phyloP scores from a whole-genome alignment of 371 early-diverging fungal genomes.

The Entomophthora muscae region DNA sequence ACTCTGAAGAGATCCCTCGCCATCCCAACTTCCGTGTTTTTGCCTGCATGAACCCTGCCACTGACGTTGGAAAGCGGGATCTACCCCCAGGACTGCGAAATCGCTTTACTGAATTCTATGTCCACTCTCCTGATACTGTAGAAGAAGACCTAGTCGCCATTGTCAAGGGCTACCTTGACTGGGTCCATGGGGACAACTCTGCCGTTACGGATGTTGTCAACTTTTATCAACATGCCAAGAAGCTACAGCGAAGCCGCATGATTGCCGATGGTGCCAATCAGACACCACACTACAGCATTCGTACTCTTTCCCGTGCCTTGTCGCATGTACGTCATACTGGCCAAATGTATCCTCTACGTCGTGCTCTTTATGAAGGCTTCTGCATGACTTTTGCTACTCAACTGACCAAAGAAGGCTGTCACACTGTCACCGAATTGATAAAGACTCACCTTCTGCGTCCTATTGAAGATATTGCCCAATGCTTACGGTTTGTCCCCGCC shows the following conservation, averaged over 20 bases:
- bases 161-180: constrained; percentile 52
- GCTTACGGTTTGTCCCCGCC: constrained; percentile 33
- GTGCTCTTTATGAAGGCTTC: constrained; percentile 83
- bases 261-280: constrained; percentile 84
- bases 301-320: constrained; percentile 84
- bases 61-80: constrained; percentile 95
- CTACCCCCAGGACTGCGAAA: constrained; percentile 81
- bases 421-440: constrained; percentile 35
- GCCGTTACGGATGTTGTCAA: constrained; percentile 56
- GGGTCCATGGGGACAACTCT: constrained; percentile 38
- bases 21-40: constrained; percentile 95
- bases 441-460: constrained; percentile 38
- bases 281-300: constrained; percentile 81
- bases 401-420: constrained; percentile 54
- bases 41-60: constrained; percentile 99
- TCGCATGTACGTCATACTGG: constrained; percentile 59
- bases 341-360: constrained; percentile 50
- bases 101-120: constrained; percentile 89
- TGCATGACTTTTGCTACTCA: constrained; percentile 91
- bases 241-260: constrained; percentile 40
- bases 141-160: constrained; percentile 69
- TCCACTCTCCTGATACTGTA: constrained; percentile 74
- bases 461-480: constrained; percentile 33
- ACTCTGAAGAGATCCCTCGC: constrained; percentile 62
- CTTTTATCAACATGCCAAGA: constrained; percentile 70